Percentiles rank a stretch among this genome's conserved stretches.
Conservation (phyloP, 306 rosid genomes). For the Ormosia semicastrata region DNA sequence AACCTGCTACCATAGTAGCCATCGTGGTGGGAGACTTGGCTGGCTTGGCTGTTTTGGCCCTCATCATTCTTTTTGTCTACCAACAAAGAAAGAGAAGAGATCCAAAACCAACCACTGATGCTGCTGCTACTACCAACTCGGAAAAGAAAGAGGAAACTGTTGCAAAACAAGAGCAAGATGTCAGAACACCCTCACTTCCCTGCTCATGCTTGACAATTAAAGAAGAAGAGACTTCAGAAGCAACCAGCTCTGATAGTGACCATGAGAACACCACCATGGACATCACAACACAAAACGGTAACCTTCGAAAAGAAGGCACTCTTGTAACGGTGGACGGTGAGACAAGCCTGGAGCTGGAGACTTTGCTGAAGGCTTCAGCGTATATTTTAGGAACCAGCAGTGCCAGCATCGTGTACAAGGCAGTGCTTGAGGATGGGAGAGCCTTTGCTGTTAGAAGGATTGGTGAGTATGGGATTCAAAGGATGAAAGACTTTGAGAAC, state of each 20-base stretch:
- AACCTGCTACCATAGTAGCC: slow-evolving; percentile 73
- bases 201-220: slow-evolving; percentile 64
- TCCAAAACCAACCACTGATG: not conserved
- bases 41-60: slow-evolving; percentile 53
- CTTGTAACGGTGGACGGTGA: slow-evolving; percentile 70
- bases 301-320: slow-evolving; percentile 35
- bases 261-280: slow-evolving; percentile 22
- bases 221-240: slow-evolving; percentile 74
- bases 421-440: slow-evolving; percentile 77
- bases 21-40: slow-evolving; percentile 73
- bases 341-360: slow-evolving; percentile 69
- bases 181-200: slow-evolving; percentile 26
- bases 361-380: slow-evolving; percentile 79
- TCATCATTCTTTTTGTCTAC: slow-evolving; percentile 61
- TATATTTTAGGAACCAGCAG: slow-evolving; percentile 65
- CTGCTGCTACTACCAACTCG: not conserved
- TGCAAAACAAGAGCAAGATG: slow-evolving; percentile 18
- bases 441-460: slow-evolving; percentile 81
- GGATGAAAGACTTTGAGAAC: slow-evolving; percentile 71
- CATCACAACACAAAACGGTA: not conserved
- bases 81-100: slow-evolving; percentile 46
- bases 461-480: slow-evolving; percentile 61
- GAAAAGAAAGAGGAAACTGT: slow-evolving; percentile 28
- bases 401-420: slow-evolving; percentile 80
- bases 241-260: slow-evolving; percentile 76